Base-by-base conservation (phyloP, 257 asterid species). In the Knoxia roxburghii region DNA sequence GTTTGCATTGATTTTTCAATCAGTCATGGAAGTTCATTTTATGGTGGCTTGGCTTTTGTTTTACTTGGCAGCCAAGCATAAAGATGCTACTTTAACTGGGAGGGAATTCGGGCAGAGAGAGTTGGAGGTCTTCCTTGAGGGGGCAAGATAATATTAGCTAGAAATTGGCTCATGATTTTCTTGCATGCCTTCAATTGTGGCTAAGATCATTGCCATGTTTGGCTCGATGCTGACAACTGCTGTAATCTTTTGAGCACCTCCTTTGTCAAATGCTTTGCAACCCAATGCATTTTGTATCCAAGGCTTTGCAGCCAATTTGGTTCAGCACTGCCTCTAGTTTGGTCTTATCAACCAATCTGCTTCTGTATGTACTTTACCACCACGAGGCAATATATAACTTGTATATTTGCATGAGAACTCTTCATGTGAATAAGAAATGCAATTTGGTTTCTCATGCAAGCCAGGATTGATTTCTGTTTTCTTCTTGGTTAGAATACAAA, bases 11-110 rank as follows among this genome's bases (percentile, higher is more conserved):
- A 76, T 80, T 41, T 79, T 89, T 66, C 96, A 84, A 74, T 89
- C 96, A 0, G 75, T 79, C 56, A 79, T 91, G 95, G 98, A 91
- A 81, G 94, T 91, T 46, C 90, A 81, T 75, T 91, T 89, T 75
- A 82, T 83, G 88, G 84, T 84, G 46, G 94, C 86, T 32, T 91
- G 98, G 98, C 73, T 91, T 67, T 70, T 85, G 18, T 87, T 85
- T 79, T 89, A 89, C 81, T 83, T 89, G 71, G 95, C 95, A 10
- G 89, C 95, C 63, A 87, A 86, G 80, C 83, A 80, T 30, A 85
- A 82, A 61, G 91, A 84, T 72, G 95, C 90, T 40, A 40, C 86
- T 43, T 74, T 79, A 32, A 76, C 75, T 45, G 93, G 96, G 65
- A 82, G 87, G 75, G 72, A 86, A 20, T 88, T 88, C 58, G 96